These are phyloP conservation scores for Ophiobolus disseminans DNA, from an alignment of 2,329 filamentous ascomycete genomes.

Conservation along the genomic window DNA sequence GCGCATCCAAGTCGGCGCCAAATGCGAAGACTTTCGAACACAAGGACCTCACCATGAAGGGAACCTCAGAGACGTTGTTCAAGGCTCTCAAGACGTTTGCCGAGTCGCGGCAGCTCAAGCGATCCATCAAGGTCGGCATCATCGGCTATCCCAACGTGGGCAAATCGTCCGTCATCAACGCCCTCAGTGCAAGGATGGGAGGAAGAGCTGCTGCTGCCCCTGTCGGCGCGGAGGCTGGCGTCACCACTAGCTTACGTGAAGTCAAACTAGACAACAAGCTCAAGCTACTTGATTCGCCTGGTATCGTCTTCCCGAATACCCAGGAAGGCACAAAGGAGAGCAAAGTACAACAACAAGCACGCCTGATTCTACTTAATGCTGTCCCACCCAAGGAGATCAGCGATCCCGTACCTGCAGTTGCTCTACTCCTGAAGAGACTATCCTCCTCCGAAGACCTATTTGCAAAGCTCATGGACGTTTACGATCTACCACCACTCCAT, in stretches of 20 bases:
- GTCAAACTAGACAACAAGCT: constrained; percentile 96
- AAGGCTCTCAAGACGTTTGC: constrained; percentile 90
- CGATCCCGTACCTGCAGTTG: constrained; percentile 87
- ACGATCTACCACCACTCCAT: constrained; percentile 82
- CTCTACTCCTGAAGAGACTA: constrained; percentile 81
- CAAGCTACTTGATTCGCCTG: constrained; percentile 90
- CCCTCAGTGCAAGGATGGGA: constrained; percentile 78
- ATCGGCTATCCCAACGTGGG: constrained; percentile 97
- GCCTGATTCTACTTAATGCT: constrained; percentile 87
- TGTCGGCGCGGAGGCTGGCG: constrained; percentile 87
- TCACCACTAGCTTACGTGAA: constrained; percentile 85
- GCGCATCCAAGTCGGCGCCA: constrained; percentile 79
- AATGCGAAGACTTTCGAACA: constrained; percentile 94
- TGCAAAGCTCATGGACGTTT: constrained; percentile 80
- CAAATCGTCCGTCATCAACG: constrained; percentile 96
- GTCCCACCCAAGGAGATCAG: constrained; percentile 93
- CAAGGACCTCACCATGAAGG: constrained; percentile 84
- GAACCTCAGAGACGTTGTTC: constrained; percentile 84
- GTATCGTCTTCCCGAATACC: constrained; percentile 86
- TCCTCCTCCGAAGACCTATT: constrained; percentile 76
- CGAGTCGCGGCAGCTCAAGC: constrained; percentile 81
- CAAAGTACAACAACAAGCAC: constrained; percentile 76
- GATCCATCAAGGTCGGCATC: constrained; percentile 87
- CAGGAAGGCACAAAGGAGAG: constrained; percentile 54
- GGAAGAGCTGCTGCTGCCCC: constrained; percentile 77